Conservation (phyloP, 177 flowering plant species). For the Telopea speciosissima region DNA sequence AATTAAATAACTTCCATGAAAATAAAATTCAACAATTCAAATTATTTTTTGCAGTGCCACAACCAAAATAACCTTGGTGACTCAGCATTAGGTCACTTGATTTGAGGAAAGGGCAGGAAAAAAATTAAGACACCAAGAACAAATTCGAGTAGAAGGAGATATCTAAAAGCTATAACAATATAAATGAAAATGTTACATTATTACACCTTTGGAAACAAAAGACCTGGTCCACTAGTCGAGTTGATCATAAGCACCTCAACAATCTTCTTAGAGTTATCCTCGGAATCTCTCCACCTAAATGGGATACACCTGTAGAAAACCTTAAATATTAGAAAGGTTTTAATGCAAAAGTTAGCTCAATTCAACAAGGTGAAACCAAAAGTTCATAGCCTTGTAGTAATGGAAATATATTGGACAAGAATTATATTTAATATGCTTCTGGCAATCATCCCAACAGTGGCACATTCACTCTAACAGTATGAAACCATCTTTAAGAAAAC, state of each 20-base stretch:
- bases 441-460: no score
- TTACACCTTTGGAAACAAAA: slow-evolving; percentile 79
- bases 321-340: neutral
- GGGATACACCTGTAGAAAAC: slow-evolving; percentile 63
- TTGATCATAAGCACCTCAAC: slow-evolving; percentile 84
- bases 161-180: neutral
- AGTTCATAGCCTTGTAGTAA: neutral
- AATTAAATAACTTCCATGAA: no score
- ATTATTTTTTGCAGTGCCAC: no score
- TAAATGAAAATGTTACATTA: neutral
- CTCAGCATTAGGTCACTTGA: no score
- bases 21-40: no score
- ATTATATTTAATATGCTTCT: neutral
- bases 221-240: slow-evolving; percentile 76
- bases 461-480: no score
- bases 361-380: neutral
- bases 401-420: neutral
- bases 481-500: no score
- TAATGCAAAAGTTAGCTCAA: neutral
- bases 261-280: slow-evolving; percentile 31
- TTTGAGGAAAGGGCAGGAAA: no score
- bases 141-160: no score
- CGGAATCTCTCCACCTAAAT: slow-evolving; percentile 36
- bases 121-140: no score
- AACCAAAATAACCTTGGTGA: no score